Percentiles rank a stretch among this genome's conserved stretches.
Conservation (phyloP, 2,329 filamentous ascomycete genomes). For the Coleophoma cylindrospora region DNA sequence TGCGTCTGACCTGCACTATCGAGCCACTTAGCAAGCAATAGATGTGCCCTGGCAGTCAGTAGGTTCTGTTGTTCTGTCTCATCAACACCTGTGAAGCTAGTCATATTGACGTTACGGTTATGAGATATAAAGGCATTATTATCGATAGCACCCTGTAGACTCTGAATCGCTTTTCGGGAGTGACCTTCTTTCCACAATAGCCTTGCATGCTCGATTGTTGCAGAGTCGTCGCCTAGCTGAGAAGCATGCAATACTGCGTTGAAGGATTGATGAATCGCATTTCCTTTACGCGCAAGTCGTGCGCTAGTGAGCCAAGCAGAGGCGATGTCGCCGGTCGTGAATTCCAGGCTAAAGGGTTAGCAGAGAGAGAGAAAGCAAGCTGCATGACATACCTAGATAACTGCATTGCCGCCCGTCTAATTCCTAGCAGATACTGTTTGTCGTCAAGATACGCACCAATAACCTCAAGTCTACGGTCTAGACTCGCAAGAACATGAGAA, state of each 20-base stretch:
- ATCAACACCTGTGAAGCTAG: slow-evolving; percentile 15
- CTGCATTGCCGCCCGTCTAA: slow-evolving; percentile 84
- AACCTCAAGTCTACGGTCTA: slow-evolving; percentile 78
- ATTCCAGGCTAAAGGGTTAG: slow-evolving; percentile 39
- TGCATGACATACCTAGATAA: slow-evolving; percentile 53
- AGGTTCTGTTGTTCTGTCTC: slow-evolving; percentile 44
- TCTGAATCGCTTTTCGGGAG: slow-evolving; percentile 91
- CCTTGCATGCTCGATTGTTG: slow-evolving; percentile 90
- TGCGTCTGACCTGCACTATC: slow-evolving; percentile 93
- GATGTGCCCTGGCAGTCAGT: slow-evolving; percentile 71
- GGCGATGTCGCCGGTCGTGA: slow-evolving; percentile 70
- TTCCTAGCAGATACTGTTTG: slow-evolving; percentile 87
- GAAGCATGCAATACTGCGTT: slow-evolving; percentile 89
- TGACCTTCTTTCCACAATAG: slow-evolving; percentile 91
- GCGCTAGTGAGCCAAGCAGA: slow-evolving; percentile 82
- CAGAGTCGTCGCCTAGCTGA: slow-evolving; percentile 76
- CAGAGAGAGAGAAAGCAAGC: slow-evolving; percentile 4
- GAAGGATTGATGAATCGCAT: slow-evolving; percentile 81
- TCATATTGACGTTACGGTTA: slow-evolving; percentile 16
- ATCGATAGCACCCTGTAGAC: slow-evolving; percentile 79
- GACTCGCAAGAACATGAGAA: slow-evolving; percentile 41
- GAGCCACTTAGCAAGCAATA: slow-evolving; percentile 94
- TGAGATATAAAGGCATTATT: slow-evolving; percentile 64
- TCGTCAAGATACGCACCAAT: slow-evolving; percentile 86
- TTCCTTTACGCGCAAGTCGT: slow-evolving; percentile 78